These are phyloP conservation scores for Fusarium sp. DNA, from an alignment of 2,329 filamentous ascomycete species.

Conservation along the genomic window DNA sequence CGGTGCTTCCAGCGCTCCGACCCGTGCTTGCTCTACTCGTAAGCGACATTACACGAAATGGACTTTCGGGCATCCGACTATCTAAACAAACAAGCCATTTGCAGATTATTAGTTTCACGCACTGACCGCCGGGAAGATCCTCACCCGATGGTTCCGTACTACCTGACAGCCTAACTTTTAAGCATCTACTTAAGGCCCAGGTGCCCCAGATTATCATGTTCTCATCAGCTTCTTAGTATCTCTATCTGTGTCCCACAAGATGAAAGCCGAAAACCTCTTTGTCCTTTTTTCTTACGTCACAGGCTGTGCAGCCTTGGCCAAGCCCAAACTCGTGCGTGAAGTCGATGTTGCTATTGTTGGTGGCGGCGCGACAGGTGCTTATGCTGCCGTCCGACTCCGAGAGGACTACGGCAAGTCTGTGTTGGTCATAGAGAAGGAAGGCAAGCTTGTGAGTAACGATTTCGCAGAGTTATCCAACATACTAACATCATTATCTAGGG, in stretches of 20 bases:
- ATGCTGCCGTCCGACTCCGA: conserved; percentile 37
- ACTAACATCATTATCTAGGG: conserved; percentile 8
- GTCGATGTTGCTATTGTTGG: conserved; percentile 35
- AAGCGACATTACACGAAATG: not conserved
- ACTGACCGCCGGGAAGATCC: not conserved
- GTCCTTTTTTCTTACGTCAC: not conserved
- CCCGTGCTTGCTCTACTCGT: not conserved
- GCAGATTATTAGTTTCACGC: not conserved
- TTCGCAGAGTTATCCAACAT: accelerated
- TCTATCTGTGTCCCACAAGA: not conserved
- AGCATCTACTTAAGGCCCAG: not conserved
- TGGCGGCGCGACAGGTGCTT: conserved; percentile 30
- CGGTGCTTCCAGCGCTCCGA: not conserved
- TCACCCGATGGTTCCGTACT: not conserved
- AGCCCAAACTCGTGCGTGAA: not conserved
- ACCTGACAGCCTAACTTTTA: not conserved
- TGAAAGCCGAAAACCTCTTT: not conserved
- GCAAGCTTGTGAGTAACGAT: conserved; percentile 3
- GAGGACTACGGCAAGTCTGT: conserved; percentile 30
- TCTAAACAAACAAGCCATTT: not conserved
- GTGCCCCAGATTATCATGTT: not conserved
- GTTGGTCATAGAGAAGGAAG: conserved; percentile 34
- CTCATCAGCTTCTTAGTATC: not conserved
- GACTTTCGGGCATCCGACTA: not conserved
- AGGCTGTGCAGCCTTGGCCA: not conserved